Evolutionary conservation across 2,329 filamentous ascomycete genomes (phyloP).

Genomic region (Dendryphion nanum): DNA sequence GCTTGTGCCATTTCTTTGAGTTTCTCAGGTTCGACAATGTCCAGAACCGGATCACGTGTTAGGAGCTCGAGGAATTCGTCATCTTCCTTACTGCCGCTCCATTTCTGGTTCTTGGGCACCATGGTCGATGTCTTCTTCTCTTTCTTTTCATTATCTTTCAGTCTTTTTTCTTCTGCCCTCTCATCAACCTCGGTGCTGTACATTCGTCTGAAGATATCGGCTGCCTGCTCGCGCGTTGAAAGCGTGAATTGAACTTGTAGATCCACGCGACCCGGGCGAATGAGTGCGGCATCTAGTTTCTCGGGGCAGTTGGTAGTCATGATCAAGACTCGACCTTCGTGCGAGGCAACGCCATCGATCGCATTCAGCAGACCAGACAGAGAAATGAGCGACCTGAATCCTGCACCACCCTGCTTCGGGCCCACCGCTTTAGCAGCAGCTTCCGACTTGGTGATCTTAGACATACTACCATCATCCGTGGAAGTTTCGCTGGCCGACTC

Average conservation of each 20-base stretch:
- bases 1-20: constrained; percentile 43
- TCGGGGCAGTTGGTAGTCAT: constrained; percentile 81
- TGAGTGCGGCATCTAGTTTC: constrained; percentile 69
- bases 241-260: constrained; percentile 61
- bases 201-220: constrained; percentile 45
- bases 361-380: constrained; percentile 78
- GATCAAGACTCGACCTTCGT: constrained; percentile 75
- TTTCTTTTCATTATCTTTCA: background rate
- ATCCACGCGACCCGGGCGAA: constrained; percentile 71
- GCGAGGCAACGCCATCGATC: constrained; percentile 77
- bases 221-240: constrained; percentile 41
- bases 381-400: constrained; percentile 56
- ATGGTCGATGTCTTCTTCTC: background rate
- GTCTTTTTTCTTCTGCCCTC: background rate
- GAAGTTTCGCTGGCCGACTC: constrained; percentile 10
- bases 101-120: background rate
- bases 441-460: constrained; percentile 14
- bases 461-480: constrained; percentile 11
- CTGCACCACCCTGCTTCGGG: constrained; percentile 8
- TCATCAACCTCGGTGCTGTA: constrained; percentile 19
- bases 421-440: constrained; percentile 5
- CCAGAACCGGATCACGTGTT: constrained; percentile 6
- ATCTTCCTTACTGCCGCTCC: background rate
- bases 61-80: constrained; percentile 13
- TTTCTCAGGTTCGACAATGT: constrained; percentile 18